Evolutionary conservation across 1,284 basidiomycete genomes (phyloP).

Genomic region (Inonotus hispidus): DNA sequence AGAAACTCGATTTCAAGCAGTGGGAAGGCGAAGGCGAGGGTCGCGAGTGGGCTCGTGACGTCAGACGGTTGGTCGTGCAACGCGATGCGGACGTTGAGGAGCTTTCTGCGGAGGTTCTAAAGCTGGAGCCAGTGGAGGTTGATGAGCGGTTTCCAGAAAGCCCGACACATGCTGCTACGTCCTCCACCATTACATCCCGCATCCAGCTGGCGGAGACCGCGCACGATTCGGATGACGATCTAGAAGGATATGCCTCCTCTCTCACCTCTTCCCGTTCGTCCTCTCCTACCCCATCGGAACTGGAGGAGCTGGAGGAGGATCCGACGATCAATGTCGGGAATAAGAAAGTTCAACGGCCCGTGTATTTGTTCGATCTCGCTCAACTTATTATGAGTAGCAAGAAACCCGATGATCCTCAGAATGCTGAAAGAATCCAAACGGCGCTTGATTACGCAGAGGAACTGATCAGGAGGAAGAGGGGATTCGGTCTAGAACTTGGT

Average conservation of each 20-base stretch:
- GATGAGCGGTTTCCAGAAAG: background rate
- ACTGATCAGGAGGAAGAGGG: conserved; percentile 74
- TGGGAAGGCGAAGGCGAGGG: conserved; percentile 83
- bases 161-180: background rate
- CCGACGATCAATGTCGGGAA: conserved; percentile 65
- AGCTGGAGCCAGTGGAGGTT: conserved; percentile 7
- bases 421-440: conserved; percentile 73
- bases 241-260: conserved; percentile 67
- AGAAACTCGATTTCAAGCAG: conserved; percentile 70
- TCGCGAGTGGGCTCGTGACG: conserved; percentile 55
- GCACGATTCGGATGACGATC: conserved; percentile 78
- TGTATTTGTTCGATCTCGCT: conserved; percentile 79
- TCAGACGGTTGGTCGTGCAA: conserved; percentile 47
- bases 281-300: conserved; percentile 75
- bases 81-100: conserved; percentile 46
- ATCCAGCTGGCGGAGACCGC: conserved; percentile 27
- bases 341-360: conserved; percentile 67
- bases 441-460: conserved; percentile 75
- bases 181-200: background rate
- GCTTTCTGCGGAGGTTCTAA: conserved; percentile 17
- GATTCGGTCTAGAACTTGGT: conserved; percentile 85
- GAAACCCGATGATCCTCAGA: conserved; percentile 54
- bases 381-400: conserved; percentile 55
- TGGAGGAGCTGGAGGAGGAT: conserved; percentile 81
- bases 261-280: conserved; percentile 64